A percentile compares a stretch with the other conserved stretches of the same genome.
phyloP scores from a whole-genome alignment of 2,329 filamentous ascomycete genomes.

The Furcasterigmium sp. region DNA sequence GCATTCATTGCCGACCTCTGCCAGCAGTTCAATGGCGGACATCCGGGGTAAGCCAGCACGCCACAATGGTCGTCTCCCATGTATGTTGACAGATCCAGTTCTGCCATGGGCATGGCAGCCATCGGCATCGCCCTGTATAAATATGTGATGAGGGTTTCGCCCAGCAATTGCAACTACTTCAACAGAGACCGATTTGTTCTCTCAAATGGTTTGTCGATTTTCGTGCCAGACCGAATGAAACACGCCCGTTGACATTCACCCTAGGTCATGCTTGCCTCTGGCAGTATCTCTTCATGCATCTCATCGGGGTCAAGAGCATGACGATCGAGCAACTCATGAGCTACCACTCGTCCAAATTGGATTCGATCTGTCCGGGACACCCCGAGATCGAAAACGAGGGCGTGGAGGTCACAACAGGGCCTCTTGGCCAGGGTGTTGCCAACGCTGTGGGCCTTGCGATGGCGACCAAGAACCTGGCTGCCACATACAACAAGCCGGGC shows the following conservation, averaged over 20 bases:
- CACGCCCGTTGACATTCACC: no score
- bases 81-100: no score
- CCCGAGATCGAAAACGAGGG: constrained; percentile 54
- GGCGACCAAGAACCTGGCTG: constrained; percentile 49
- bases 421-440: constrained; percentile 54
- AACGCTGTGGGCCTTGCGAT: constrained; percentile 56
- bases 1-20: constrained; percentile 63
- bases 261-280: constrained; percentile 47
- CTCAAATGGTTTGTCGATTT: constrained; percentile 39
- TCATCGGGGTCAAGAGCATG: constrained; percentile 48
- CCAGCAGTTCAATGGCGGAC: constrained; percentile 64
- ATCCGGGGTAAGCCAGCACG: constrained; percentile 64
- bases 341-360: constrained; percentile 38
- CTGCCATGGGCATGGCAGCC: constrained; percentile 55
- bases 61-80: no score
- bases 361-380: constrained; percentile 48
- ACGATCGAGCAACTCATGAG: constrained; percentile 52
- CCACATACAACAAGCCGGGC: constrained; percentile 45
- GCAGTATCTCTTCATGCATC: constrained; percentile 47
- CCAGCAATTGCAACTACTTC: constrained; percentile 49
- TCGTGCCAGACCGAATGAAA: no score
- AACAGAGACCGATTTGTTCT: constrained; percentile 59
- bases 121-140: constrained; percentile 58
- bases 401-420: constrained; percentile 55
- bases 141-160: constrained; percentile 56